Evolutionary conservation across 176 grass and related monocot species (phyloP).

Genomic region (Rhynchospora breviuscula): DNA sequence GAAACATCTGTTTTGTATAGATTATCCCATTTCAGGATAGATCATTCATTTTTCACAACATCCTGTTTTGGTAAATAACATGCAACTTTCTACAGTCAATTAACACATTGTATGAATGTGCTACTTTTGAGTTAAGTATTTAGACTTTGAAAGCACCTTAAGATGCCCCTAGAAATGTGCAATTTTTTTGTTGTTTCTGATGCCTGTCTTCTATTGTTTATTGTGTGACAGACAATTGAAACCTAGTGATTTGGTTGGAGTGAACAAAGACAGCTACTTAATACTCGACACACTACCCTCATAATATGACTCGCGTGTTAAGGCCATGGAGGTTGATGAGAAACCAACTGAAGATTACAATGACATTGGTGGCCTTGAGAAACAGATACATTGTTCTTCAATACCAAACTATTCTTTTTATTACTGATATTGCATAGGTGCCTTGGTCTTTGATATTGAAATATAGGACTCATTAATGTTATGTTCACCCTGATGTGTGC

Average conservation of each 20-base stretch:
- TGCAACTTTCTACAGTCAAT: too few species aligned
- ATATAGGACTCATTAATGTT: not conserved
- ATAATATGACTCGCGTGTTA: constrained; percentile 79
- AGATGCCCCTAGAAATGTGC: not conserved
- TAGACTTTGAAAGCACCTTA: not conserved
- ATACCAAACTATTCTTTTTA: not conserved
- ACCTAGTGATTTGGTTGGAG: constrained; percentile 78
- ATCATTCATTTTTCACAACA: too few species aligned
- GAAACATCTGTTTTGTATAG: too few species aligned
- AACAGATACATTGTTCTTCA: constrained; percentile 44
- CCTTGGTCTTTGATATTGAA: not conserved
- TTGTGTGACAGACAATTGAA: constrained; percentile 64
- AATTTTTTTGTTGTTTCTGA: not conserved
- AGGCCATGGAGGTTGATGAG: constrained; percentile 93
- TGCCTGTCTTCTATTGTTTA: constrained; percentile 2
- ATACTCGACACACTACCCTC: constrained; percentile 81
- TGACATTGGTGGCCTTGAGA: constrained; percentile 88
- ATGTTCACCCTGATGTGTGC: too few species aligned
- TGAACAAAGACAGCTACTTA: constrained; percentile 84
- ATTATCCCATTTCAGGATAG: too few species aligned
- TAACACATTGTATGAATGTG: not conserved
- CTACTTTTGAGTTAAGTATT: not conserved
- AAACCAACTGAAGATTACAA: constrained; percentile 93
- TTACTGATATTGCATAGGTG: not conserved
- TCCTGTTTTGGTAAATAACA: too few species aligned